Conservation (phyloP, 208 protist species). For the Leishmania aethiopica region DNA sequence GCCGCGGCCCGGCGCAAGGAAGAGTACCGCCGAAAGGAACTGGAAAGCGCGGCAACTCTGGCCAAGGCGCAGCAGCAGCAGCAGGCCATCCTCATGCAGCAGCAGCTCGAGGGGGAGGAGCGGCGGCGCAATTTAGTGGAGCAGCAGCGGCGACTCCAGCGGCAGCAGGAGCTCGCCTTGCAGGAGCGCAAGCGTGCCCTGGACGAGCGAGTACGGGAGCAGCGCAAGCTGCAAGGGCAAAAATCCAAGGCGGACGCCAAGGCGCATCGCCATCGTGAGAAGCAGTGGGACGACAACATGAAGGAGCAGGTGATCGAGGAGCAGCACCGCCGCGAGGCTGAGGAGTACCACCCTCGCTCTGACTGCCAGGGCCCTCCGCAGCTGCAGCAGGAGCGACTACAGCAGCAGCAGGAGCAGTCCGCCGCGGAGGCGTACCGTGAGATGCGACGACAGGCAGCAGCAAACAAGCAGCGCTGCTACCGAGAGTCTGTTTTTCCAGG, state of each 20-base stretch:
- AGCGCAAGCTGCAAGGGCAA: slow-evolving; percentile 52
- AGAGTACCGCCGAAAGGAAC: slow-evolving; percentile 52
- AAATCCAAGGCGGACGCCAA: slow-evolving; percentile 48
- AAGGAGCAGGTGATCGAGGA: slow-evolving; percentile 41
- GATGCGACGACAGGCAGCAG: slow-evolving; percentile 75
- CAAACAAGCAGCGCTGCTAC: slow-evolving; percentile 75
- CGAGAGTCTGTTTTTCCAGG: slow-evolving; percentile 29
- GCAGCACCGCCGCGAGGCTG: slow-evolving; percentile 28
- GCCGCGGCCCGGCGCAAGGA: slow-evolving; percentile 44
- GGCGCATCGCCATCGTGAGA: slow-evolving; percentile 57
- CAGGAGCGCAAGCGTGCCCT: slow-evolving; percentile 58
- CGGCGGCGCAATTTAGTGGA: slow-evolving; percentile 48
- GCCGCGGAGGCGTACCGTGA: slow-evolving; percentile 72
- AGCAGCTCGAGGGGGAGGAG: slow-evolving; percentile 61
- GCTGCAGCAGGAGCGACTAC: slow-evolving; percentile 22
- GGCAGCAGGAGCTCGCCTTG: slow-evolving; percentile 52
- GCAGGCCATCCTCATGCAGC: slow-evolving; percentile 42
- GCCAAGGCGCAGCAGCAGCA: slow-evolving; percentile 52
- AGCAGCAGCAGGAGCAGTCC: slow-evolving; percentile 22
- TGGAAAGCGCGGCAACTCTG: slow-evolving; percentile 49
- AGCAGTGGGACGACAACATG: slow-evolving; percentile 80
- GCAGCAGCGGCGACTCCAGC: slow-evolving; percentile 49
- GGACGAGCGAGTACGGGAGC: slow-evolving; percentile 72
- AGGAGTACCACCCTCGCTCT: slow-evolving; percentile 16
- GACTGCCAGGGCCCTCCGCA: slow-evolving; percentile 4